Evolutionary conservation across 1,139 yeast genomes (phyloP), one percentile per base, ranked within the genome.

Genomic region (Saccharomyces hybrid): DNA sequence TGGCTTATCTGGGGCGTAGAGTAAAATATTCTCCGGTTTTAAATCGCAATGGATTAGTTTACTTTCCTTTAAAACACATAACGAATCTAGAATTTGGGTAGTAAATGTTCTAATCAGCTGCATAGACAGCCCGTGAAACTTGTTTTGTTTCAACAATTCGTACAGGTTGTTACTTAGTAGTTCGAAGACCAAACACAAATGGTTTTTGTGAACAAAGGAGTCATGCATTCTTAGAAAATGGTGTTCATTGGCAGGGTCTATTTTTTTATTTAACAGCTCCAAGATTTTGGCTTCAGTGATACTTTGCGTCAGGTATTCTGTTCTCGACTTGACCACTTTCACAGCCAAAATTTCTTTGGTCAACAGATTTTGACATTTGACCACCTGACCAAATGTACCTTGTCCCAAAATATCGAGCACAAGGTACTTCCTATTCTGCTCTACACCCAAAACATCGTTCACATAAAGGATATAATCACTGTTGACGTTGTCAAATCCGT

Each of bases 371-470:
- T 93, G 99, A 72, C 98, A 93, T 72, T 93, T 93, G 34, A 91
- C 98, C 53, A 95, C 99, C 71, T 93, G 99, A 4, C 99, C 99
- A 77, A 95, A 93, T 0, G 99, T 91, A 2, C 99, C 99, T 61
- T 91, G 93, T 0, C 99, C 99, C 49, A 95, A 73, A 26, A 93
- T 79, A 71, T 93, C 98, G 59, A 93, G 74, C 3, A 95, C 97
- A 65, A 93, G 78, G 68, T 91, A 91, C 67, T 88, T 85, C 55
- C 93, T 77, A 55, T 90, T 91, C 62, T 89, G 96, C 66, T 89
- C 95, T 1, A 83, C 78, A 2, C 99, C 99, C 50, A 95, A 74
- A 19, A 93, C 85, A 68, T 95, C 99, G 70, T 95, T 93, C 14
- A 95, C 99, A 63, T 91, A 91, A 29, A 95, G 73, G 56, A 95